Evolutionary conservation across 1,284 basidiomycete genomes (phyloP).

Genomic region (Golubevia sp.): DNA sequence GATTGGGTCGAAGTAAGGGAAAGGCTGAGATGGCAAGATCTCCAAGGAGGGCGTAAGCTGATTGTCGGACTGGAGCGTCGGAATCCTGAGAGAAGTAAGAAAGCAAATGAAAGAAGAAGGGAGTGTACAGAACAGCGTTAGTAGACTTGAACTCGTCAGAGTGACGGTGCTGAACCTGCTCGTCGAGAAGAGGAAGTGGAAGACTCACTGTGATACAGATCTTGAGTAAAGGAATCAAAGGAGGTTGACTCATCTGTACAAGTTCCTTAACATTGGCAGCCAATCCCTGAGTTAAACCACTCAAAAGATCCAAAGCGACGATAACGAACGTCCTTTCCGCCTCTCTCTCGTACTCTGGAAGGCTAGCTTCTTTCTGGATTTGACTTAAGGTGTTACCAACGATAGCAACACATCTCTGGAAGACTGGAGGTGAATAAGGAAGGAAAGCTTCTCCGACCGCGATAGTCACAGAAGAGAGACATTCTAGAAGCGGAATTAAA

Average conservation of each 20-base stretch:
- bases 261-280: slow-evolving; percentile 25
- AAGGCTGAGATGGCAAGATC: background rate
- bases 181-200: slow-evolving; percentile 71
- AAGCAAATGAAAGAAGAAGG: slow-evolving; percentile 4
- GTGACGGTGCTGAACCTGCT: slow-evolving; percentile 71
- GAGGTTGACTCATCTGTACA: slow-evolving; percentile 42
- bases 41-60: slow-evolving; percentile 81
- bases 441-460: slow-evolving; percentile 90
- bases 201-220: slow-evolving; percentile 44
- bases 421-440: slow-evolving; percentile 87
- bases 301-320: slow-evolving; percentile 92
- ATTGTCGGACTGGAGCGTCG: slow-evolving; percentile 92
- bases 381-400: slow-evolving; percentile 80
- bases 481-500: slow-evolving; percentile 85
- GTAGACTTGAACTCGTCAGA: background rate
- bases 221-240: slow-evolving; percentile 45
- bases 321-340: slow-evolving; percentile 95
- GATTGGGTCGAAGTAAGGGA: slow-evolving; percentile 7
- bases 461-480: slow-evolving; percentile 94
- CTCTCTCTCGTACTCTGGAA: slow-evolving; percentile 70
- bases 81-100: slow-evolving; percentile 69
- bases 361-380: slow-evolving; percentile 71
- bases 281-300: slow-evolving; percentile 72
- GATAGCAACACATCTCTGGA: slow-evolving; percentile 85
- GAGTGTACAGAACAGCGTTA: background rate